A percentile compares a stretch with the other conserved stretches of the same genome.
These are phyloP conservation scores for Penicillium glabrum DNA, from an alignment of 2,329 filamentous ascomycete genomes.

Conservation along the genomic window DNA sequence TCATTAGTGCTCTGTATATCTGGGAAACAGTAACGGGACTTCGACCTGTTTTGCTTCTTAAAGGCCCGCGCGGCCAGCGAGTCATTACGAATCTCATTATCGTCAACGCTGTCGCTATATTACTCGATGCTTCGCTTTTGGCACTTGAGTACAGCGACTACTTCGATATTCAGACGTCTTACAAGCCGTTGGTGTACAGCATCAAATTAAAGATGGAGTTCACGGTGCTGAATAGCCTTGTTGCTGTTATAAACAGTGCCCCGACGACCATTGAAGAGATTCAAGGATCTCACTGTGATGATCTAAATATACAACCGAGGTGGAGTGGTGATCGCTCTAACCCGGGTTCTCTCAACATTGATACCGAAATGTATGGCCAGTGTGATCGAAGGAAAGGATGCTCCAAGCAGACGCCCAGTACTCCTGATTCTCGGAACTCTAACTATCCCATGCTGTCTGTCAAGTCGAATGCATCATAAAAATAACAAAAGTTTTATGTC, in stretches of 20 bases:
- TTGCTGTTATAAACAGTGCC: conserved; percentile 19
- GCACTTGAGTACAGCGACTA: conserved; percentile 35
- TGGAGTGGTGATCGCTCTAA: conserved; percentile 10
- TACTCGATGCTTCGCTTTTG: conserved; percentile 42
- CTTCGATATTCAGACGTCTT: conserved; percentile 33
- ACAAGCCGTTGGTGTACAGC: conserved; percentile 31
- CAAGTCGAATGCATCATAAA: not conserved
- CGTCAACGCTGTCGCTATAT: conserved; percentile 42
- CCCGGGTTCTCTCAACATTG: not conserved
- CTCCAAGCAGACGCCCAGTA: not conserved
- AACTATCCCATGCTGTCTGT: conserved; percentile 3
- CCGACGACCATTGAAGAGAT: conserved; percentile 6
- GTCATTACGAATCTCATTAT: conserved; percentile 25
- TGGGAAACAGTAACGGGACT: conserved; percentile 40
- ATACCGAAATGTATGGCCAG: not conserved
- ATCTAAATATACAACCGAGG: conserved; percentile 7
- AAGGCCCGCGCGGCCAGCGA: conserved; percentile 9
- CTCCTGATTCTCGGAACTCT: conserved; percentile 1
- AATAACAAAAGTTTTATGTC: not conserved
- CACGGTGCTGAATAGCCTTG: conserved; percentile 48
- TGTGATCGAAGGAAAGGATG: not conserved
- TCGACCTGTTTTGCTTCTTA: conserved; percentile 10
- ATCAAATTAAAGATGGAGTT: conserved; percentile 50
- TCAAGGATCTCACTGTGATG: not conserved
- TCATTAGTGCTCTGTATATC: conserved; percentile 52